Base-by-base conservation (phyloP, 176 grass and related monocot genomes). In the Pontederia paniculata region DNA sequence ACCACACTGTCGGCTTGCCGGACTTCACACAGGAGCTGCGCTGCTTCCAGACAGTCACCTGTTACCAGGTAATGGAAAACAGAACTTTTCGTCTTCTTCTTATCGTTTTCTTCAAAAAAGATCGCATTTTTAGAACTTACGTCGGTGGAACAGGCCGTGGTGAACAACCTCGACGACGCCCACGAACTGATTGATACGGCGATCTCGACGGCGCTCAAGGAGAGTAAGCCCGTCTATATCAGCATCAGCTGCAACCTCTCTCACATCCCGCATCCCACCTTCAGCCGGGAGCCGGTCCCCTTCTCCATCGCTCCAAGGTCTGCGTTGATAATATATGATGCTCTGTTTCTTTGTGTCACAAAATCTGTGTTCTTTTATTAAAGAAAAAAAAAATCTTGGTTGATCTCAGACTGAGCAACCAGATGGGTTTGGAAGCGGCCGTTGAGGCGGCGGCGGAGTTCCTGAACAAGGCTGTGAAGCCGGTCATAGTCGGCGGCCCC, bases 21-120 rank as follows among this genome's bases (percentile, higher is more conserved):
- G 85, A 89, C 78, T 89, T 89, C 74, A 80, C 85, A 2, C 85
- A 89, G 80, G 85, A 84, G 70, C 69, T 81, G 1, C 80, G 77
- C 19, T 89, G 85, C 73, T 89, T 84, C 85, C 85, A 84, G 70
- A 23, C 80, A 5, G 69, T 89, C 52, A 89, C 85, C 23, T 80
- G 80, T 46, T 46, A 77, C 80, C 80, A 84, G 84, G 84, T 88
- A 50, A 52, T 21, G n/a, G n/a, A n/a, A n/a, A n/a, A n/a, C n/a
- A n/a, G n/a, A n/a, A 19, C 8, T 16, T 50, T 1, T 50, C 1
- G 0, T 50, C 48, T 16, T n/a, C 17, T n/a, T 5, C 12, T 49
- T 15, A 15, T 9, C 0, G 9, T n/a, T 18, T 15, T n/a, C 15
- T 51, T n/a, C 17, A n/a, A 6, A 6, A 6, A 12, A 2, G 17